Percentiles rank a stretch among this genome's conserved stretches.
Evolutionary conservation across 768 basidiomycete genomes (phyloP).

Genomic region (Gloeostereum incarnatum): DNA sequence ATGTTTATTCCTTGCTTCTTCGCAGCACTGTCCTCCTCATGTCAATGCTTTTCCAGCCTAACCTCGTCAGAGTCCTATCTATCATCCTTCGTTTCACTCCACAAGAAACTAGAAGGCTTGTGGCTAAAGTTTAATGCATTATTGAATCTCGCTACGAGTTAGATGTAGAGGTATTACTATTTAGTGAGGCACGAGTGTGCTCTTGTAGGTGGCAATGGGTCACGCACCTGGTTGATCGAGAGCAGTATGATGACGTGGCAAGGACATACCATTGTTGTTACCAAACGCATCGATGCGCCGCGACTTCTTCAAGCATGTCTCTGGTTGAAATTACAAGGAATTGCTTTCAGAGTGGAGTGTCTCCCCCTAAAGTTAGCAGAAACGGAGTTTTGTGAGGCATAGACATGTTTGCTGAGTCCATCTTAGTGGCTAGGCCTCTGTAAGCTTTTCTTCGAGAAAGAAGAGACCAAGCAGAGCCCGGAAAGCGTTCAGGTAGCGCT

Average conservation of each 20-base stretch:
- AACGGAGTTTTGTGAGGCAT: background rate
- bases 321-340: constrained; percentile 63
- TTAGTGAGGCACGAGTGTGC: too few species aligned
- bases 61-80: constrained; percentile 84
- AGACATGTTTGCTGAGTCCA: constrained; percentile 5
- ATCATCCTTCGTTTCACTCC: constrained; percentile 94
- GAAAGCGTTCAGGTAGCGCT: constrained; percentile 44
- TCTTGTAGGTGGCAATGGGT: too few species aligned
- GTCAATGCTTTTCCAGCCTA: constrained; percentile 41
- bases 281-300: too few species aligned
- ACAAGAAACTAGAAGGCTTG: constrained; percentile 81
- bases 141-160: too few species aligned
- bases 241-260: too few species aligned
- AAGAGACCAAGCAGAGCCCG: constrained; percentile 24
- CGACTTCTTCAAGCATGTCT: constrained; percentile 59
- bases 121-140: constrained; percentile 63
- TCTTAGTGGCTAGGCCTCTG: constrained; percentile 60
- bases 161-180: too few species aligned
- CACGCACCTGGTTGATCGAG: too few species aligned
- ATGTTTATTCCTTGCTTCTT: constrained; percentile 19
- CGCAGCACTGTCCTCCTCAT: constrained; percentile 4
- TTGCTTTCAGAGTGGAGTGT: constrained; percentile 62
- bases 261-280: too few species aligned
- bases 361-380: constrained; percentile 47
- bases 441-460: constrained; percentile 49